Base-by-base conservation (phyloP, 139 green algal species). In the Chlorokybus atmophyticus region DNA sequence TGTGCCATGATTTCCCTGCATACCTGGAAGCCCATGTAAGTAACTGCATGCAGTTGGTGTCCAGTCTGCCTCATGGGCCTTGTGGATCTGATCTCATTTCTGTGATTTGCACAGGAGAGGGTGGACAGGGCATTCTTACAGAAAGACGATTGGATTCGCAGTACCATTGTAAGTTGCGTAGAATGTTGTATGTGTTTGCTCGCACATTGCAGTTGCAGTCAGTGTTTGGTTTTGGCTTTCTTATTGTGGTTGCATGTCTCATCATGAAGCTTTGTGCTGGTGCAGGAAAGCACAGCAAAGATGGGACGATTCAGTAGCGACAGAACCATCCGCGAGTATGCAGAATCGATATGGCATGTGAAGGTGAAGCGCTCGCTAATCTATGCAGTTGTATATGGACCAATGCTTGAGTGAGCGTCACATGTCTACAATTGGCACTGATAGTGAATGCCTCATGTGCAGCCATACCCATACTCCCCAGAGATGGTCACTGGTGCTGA, bases 241-340 rank as follows among this genome's bases (percentile, higher is more conserved):
- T 14, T 44, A 23, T 14, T 17, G 14, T 44, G 38, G 38, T 17
- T 17, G 14, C 38, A 14, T 17, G 14, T 44, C 14, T 23, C 14
- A 14, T 23, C 38, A 17, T 44, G 38, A 17, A 23, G 38, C 14
- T 17, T 44, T 44, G 38, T 17, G 14, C 14, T 44, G 14, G 38
- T 17, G 38, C 38, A 44, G 38, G 38, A 23, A 14, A 87, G 82
- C 74, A 90, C 84, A 2, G 83, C 85, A n/a, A 75, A 80, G 64
- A 84, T 73, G 41, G 84, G 83, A 64, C 87, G 87, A 68, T 97
- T 97, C 83, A 88, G 77, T 23, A 85, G 71, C 35, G 89, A 97
- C 74, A 76, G 89, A 51, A 95, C 89, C 39, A 95, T 97, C 40
- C 52, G 55, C 2, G 76, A 95, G 70, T 94, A 96, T 58, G 86